phyloP scores from a whole-genome alignment of 228 moss, liverwort and hornwort genomes.

The Sphagnum fallax region DNA sequence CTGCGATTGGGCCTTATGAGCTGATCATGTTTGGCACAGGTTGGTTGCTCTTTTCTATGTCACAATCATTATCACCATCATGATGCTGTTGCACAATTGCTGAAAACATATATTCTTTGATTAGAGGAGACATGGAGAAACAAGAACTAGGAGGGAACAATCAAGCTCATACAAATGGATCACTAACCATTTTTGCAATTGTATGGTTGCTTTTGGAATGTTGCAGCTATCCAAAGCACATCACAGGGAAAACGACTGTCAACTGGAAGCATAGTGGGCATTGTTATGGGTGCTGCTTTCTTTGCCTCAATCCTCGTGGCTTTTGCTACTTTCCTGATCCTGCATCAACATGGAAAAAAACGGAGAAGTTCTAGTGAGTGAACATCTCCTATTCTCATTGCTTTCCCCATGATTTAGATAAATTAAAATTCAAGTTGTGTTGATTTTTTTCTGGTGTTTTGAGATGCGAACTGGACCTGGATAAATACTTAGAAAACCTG shows the following conservation, averaged over 20 bases:
- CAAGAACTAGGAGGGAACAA: too few relatives aligned
- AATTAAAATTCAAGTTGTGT: not conserved
- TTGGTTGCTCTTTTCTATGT: too few relatives aligned
- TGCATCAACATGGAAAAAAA: slow-evolving; percentile 16
- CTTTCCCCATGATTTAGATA: not conserved
- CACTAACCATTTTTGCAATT: not conserved
- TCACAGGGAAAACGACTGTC: slow-evolving; percentile 7
- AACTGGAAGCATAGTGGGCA: slow-evolving; percentile 42
- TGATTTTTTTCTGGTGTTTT: too few relatives aligned
- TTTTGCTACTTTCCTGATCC: slow-evolving; percentile 8
- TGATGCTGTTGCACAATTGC: not conserved
- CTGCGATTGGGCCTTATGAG: slow-evolving; percentile 56
- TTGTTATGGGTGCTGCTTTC: slow-evolving; percentile 33
- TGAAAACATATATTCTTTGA: not conserved
- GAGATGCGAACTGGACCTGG: too few relatives aligned
- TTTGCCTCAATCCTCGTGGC: slow-evolving; percentile 13
- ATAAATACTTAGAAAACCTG: not conserved
- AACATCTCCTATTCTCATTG: not conserved
- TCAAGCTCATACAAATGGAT: too few relatives aligned
- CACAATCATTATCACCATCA: too few relatives aligned
- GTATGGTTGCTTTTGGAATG: not conserved
- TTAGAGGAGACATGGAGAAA: not conserved
- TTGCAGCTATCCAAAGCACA: not conserved
- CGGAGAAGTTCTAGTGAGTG: not conserved
- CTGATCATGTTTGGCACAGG: slow-evolving; percentile 22